Base-by-base conservation (phyloP, 2,329 filamentous ascomycete genomes). In the Trichoderma arundinaceum region DNA sequence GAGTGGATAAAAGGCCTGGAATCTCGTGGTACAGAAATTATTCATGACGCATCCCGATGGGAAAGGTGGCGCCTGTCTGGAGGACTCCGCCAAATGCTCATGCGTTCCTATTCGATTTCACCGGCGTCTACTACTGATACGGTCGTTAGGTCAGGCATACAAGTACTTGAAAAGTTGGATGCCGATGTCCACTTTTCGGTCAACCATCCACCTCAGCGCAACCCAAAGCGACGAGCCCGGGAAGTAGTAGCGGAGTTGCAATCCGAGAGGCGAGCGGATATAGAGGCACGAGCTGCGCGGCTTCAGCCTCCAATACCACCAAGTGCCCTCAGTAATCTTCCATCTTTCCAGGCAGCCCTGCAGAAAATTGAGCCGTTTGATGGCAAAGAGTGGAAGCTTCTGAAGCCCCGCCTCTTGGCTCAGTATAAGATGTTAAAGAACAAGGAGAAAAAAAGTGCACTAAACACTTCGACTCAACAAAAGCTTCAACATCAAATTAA, bases 1-100 rank as follows among this genome's bases (percentile, higher is more conserved):
- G 91, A 94, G 75, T 95, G 92, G 91, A 81, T 88, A 35, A 94
- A 94, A 76, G 91, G 91, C 9, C 82, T 95, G 3, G 84, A 88
- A 49, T 80, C 79, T 33, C 83, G 86, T 66, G 90, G 90, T 9
- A 86, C 85, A 70, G 82, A 86, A 66, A 78, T 82, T 56, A 84
- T 87, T 70, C 82, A 80, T 10, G 87, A 91, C 73, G 83, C 86
- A 35, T 82, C 86, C 33, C 86, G 90, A 57, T 94, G 91, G 89
- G 91, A 93, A 74, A 89, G 88, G 71, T 94, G 90, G 87, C 87
- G 89, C 68, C 70, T 72, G 4, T 77, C 82, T 46, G 81, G 82
- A 54, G 79, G 79, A 39, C 63, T 81, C 46, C 51, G 67, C 9
- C 76, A 75, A 46, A 79, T 83, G 72, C 74, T 77, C 28, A 59